A percentile compares a stretch with the other conserved stretches of the same genome.
phyloP scores from a whole-genome alignment of 768 basidiomycete species.

The Bullera alba region DNA sequence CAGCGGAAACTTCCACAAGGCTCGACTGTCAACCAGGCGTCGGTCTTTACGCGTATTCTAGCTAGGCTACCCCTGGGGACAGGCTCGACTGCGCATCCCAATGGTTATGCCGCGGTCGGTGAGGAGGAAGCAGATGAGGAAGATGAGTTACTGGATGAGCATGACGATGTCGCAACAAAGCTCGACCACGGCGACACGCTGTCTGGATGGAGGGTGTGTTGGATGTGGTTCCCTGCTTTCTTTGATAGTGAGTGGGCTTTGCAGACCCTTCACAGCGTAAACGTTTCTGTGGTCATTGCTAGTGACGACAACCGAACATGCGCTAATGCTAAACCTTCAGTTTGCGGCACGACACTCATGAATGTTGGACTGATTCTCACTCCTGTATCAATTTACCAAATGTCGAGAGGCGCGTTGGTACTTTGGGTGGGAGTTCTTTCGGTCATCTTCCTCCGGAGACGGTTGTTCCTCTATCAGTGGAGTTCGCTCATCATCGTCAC shows the following conservation, averaged over 20 bases:
- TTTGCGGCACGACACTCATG: constrained; percentile 75
- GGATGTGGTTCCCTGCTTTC: constrained; percentile 44
- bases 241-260: constrained; percentile 34
- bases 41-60: constrained; percentile 19
- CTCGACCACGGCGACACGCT: constrained; percentile 10
- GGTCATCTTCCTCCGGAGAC: constrained; percentile 80
- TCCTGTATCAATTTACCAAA: constrained; percentile 95
- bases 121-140: constrained; percentile 6
- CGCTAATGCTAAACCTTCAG: constrained; percentile 8
- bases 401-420: constrained; percentile 76
- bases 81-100: not conserved
- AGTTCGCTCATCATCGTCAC: constrained; percentile 73
- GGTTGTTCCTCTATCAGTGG: constrained; percentile 91
- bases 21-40: too few relatives aligned
- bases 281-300: not conserved
- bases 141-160: too few relatives aligned
- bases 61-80: constrained; percentile 8
- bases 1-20: not conserved
- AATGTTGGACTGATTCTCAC: constrained; percentile 92
- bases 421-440: constrained; percentile 87
- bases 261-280: not conserved
- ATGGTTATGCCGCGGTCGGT: constrained; percentile 1
- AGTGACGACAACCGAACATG: not conserved
- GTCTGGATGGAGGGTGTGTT: constrained; percentile 26
- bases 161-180: constrained; percentile 8